These are phyloP conservation scores for Tagetes patula DNA, from an alignment of 129 eudicot species.

Conservation along the genomic window DNA sequence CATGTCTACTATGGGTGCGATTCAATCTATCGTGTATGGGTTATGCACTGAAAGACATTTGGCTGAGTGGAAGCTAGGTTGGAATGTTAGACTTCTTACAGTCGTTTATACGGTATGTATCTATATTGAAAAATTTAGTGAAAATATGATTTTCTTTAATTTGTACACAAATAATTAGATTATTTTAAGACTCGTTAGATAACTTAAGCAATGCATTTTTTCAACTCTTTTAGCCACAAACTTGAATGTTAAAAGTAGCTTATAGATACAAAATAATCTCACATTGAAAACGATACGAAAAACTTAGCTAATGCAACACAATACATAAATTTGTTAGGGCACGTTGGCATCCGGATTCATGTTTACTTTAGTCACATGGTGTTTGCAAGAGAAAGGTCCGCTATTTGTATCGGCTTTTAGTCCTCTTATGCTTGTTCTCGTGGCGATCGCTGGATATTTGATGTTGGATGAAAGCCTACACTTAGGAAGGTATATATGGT, in stretches of 20 bases:
- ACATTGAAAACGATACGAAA: too few species aligned
- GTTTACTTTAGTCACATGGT: constrained; percentile 46
- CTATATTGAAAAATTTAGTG: too few species aligned
- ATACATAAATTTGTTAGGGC: constrained; percentile 38
- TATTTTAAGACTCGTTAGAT: too few species aligned
- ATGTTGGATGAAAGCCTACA: constrained; percentile 53
- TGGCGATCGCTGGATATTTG: constrained; percentile 55
- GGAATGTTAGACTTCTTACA: constrained; percentile 63
- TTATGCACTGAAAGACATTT: constrained; percentile 46
- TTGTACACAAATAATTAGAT: too few species aligned
- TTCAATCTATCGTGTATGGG: constrained; percentile 39
- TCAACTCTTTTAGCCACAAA: too few species aligned
- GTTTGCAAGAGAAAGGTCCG: constrained; percentile 65
- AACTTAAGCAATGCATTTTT: too few species aligned
- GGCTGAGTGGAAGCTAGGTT: constrained; percentile 60
- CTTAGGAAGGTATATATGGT: constrained; percentile 56
- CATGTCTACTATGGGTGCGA: constrained; percentile 33
- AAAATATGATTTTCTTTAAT: too few species aligned
- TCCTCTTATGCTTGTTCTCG: constrained; percentile 61
- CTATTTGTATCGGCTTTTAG: constrained; percentile 55
- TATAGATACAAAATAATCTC: too few species aligned
- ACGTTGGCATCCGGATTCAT: constrained; percentile 48
- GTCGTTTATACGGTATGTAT: constrained; percentile 45
- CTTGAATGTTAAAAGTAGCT: too few species aligned
- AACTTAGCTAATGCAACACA: background rate